Evolutionary conservation across 495 filamentous ascomycete species (phyloP).

Genomic region (Massariosphaeria phaeospora): DNA sequence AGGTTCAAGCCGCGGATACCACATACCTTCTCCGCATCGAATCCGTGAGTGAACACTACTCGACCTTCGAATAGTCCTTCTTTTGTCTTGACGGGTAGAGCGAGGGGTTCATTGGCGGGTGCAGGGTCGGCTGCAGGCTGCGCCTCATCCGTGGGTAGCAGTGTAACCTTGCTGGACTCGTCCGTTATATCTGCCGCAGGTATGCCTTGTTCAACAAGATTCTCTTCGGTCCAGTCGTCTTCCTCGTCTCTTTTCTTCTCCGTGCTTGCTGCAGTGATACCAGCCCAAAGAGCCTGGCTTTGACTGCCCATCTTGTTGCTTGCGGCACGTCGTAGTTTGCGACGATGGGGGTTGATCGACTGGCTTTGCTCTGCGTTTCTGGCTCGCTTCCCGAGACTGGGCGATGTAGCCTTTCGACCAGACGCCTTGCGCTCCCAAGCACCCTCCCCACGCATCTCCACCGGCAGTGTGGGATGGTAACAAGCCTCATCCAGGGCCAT

Average conservation of each 20-base stretch:
- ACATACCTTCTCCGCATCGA: conserved; percentile 28
- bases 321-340: conserved; percentile 31
- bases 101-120: not conserved
- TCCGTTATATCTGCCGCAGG: not conserved
- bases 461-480: conserved; percentile 68
- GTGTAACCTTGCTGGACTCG: not conserved
- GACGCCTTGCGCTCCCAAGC: conserved; percentile 61
- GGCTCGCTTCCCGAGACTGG: conserved; percentile 24
- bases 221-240: conserved; percentile 35
- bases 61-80: conserved; percentile 34
- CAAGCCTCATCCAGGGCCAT: conserved; percentile 82
- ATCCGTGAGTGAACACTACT: conserved; percentile 32
- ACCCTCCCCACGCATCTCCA: conserved; percentile 65
- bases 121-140: conserved; percentile 10
- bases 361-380: conserved; percentile 10
- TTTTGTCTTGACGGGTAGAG: not conserved
- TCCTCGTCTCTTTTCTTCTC: conserved; percentile 38
- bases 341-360: conserved; percentile 8
- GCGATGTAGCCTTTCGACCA: conserved; percentile 26
- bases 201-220: not conserved
- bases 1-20: not conserved
- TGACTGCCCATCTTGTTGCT: conserved; percentile 44
- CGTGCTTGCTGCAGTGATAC: conserved; percentile 63
- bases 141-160: conserved; percentile 1
- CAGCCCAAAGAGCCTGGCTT: conserved; percentile 78